These are phyloP conservation scores for Blechomonas ayalai DNA, from an alignment of 208 protist species.

Conservation along the genomic window DNA sequence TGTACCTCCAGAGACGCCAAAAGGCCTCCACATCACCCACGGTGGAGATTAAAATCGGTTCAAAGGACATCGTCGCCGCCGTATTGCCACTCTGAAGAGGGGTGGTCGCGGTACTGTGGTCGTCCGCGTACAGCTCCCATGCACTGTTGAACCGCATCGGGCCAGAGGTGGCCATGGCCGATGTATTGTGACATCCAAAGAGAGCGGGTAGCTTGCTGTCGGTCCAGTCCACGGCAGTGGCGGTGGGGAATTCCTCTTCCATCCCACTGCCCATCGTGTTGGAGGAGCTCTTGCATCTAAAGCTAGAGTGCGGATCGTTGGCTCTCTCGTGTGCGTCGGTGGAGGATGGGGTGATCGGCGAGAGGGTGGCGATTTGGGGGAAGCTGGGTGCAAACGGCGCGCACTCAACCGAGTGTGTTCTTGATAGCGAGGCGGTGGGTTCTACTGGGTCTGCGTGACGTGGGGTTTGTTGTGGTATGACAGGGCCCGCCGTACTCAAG, in stretches of 20 bases:
- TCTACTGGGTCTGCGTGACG: background rate
- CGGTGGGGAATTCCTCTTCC: constrained; percentile 27
- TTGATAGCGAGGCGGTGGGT: background rate
- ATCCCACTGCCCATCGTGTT: too few relatives aligned
- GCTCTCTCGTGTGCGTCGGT: too few relatives aligned
- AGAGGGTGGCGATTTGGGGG: too few relatives aligned
- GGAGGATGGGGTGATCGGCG: too few relatives aligned
- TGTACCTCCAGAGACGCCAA: constrained; percentile 76
- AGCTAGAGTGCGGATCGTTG: too few relatives aligned
- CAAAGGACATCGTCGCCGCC: constrained; percentile 16
- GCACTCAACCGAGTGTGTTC: background rate
- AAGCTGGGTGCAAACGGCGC: too few relatives aligned
- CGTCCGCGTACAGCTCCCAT: constrained; percentile 80
- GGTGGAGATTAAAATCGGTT: constrained; percentile 63
- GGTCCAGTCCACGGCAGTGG: constrained; percentile 24
- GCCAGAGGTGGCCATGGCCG: constrained; percentile 31
- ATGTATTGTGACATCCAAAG: constrained; percentile 58
- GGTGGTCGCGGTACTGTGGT: constrained; percentile 37
- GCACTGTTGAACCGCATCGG: constrained; percentile 50
- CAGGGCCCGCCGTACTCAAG: too few relatives aligned
- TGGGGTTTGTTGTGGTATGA: too few relatives aligned
- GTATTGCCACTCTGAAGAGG: constrained; percentile 14
- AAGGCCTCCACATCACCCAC: constrained; percentile 70
- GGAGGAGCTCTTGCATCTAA: too few relatives aligned
- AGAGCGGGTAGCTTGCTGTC: constrained; percentile 43